Conservation (phyloP, 2,329 filamentous ascomycete species). For the Ophiosphaerella narmari region DNA sequence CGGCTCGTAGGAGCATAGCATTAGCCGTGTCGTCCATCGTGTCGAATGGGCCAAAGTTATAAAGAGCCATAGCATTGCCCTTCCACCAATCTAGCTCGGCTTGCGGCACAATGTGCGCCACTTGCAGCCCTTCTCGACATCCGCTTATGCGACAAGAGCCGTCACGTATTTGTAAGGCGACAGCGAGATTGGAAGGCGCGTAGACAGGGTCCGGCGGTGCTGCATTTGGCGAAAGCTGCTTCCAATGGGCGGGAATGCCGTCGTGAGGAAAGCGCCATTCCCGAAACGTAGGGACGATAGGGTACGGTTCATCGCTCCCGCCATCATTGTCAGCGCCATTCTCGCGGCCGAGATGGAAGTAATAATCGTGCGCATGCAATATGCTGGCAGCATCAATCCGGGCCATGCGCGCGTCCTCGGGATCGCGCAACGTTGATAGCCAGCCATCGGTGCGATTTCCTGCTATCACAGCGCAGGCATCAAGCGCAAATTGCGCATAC, state of each 20-base stretch:
- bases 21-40: constrained; percentile 5
- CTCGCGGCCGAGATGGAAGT: constrained; percentile 4
- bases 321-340: not conserved
- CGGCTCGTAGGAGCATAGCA: constrained; percentile 14
- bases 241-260: constrained; percentile 6
- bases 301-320: constrained; percentile 5
- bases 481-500: constrained; percentile 10
- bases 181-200: constrained; percentile 7
- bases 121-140: constrained; percentile 8
- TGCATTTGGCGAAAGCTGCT: constrained; percentile 1
- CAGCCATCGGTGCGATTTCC: constrained; percentile 2
- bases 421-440: constrained; percentile 7
- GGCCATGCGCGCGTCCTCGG: not conserved
- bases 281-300: constrained; percentile 8
- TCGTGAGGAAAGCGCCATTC: constrained; percentile 9
- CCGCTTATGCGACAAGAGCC: constrained; percentile 8
- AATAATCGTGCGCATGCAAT: constrained; percentile 7
- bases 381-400: constrained; percentile 8
- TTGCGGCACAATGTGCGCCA: constrained; percentile 9
- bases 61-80: constrained; percentile 8
- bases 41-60: constrained; percentile 4
- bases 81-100: constrained; percentile 10
- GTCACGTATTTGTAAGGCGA: constrained; percentile 6
- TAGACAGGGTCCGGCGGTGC: not conserved
- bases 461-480: constrained; percentile 11